These are phyloP conservation scores for Backusella sp. DNA, from an alignment of 192 early-diverging fungal species.

Conservation along the genomic window DNA sequence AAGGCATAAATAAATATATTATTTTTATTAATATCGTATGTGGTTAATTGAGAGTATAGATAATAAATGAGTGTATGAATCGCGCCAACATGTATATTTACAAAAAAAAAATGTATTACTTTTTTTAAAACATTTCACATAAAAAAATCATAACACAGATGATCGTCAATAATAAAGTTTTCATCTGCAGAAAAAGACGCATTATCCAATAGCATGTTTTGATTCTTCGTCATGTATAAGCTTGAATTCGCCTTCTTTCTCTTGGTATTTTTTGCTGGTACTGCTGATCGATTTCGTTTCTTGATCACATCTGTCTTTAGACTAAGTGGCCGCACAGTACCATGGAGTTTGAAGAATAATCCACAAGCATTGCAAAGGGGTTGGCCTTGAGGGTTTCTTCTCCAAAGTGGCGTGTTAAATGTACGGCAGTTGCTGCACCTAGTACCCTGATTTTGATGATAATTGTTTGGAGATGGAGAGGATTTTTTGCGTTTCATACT, in stretches of 20 bases:
- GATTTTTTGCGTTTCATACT: background rate
- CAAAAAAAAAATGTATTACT: background rate
- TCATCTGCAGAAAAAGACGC: background rate
- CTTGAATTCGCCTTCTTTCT: background rate
- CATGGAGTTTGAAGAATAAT: constrained; percentile 90
- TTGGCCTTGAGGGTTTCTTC: constrained; percentile 76
- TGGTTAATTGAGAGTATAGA: background rate
- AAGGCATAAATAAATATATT: background rate
- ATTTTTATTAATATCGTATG: background rate
- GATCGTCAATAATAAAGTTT: constrained; percentile 12
- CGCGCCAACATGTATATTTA: background rate
- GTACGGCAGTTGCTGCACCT: constrained; percentile 82
- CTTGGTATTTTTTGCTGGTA: background rate
- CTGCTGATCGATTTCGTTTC: constrained; percentile 68
- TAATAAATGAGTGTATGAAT: background rate
- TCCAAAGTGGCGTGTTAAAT: constrained; percentile 85
- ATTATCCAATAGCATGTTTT: constrained; percentile 5
- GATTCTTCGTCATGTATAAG: background rate
- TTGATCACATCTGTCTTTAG: constrained; percentile 84
- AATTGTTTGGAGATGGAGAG: background rate
- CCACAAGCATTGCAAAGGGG: constrained; percentile 96
- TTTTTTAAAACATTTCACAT: background rate
- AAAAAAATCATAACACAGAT: constrained; percentile 6
- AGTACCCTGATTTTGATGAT: constrained; percentile 5
- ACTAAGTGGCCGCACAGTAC: constrained; percentile 72